These are phyloP conservation scores for Alternaria consortialis DNA, from an alignment of 2,329 filamentous ascomycete genomes.

Conservation along the genomic window DNA sequence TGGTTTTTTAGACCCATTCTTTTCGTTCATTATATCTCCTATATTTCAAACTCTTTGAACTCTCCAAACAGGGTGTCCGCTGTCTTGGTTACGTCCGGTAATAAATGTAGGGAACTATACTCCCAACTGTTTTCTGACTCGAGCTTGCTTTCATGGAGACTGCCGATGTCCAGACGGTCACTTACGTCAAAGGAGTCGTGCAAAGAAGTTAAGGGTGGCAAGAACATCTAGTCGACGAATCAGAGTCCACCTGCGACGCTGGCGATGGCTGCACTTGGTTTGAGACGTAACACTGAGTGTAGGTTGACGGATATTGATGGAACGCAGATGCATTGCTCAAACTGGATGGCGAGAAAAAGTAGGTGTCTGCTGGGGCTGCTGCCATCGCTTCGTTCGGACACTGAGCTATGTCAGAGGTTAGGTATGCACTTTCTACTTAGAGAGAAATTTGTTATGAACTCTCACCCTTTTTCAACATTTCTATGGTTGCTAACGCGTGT, in stretches of 20 bases:
- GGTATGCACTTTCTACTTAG: conserved; percentile 7
- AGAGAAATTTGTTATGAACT: conserved; percentile 8
- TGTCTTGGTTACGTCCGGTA: conserved; percentile 7
- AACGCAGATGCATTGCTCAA: neutral
- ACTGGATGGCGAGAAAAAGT: neutral
- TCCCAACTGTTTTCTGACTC: conserved; percentile 8
- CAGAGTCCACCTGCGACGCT: conserved; percentile 10
- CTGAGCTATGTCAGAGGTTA: conserved; percentile 14
- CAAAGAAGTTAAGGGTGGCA: conserved; percentile 5
- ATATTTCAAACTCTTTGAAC: neutral
- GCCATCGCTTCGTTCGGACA: conserved; percentile 3
- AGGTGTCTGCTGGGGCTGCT: conserved; percentile 2
- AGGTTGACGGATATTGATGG: conserved; percentile 5
- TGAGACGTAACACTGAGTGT: conserved; percentile 1
- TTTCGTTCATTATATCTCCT: no score
- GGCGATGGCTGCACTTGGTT: neutral
- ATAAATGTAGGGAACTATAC: conserved; percentile 17
- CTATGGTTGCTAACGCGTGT: conserved; percentile 9
- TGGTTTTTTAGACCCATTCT: no score
- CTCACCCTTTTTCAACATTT: conserved; percentile 12
- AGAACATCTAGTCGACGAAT: conserved; percentile 9
- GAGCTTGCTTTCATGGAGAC: neutral
- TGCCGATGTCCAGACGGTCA: conserved; percentile 3
- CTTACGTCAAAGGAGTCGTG: conserved; percentile 1
- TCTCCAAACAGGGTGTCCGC: neutral